Evolutionary conservation across 2,329 filamentous ascomycete species (phyloP).

Genomic region (Scytalidium sp.): DNA sequence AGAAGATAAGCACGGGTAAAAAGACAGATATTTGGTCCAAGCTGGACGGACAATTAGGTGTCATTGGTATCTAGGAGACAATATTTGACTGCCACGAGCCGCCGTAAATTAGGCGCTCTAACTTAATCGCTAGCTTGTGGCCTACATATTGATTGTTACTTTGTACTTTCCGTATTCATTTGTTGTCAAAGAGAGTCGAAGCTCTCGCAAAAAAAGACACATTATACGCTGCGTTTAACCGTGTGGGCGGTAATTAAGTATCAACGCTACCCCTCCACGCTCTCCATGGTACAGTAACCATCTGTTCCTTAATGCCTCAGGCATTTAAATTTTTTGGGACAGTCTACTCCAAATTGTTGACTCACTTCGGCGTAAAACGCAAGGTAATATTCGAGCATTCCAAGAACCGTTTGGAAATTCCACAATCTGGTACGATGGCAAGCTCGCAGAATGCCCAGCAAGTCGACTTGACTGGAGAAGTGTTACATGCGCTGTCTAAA

Average conservation of each 20-base stretch:
- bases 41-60: conserved; percentile 27
- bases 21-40: conserved; percentile 25
- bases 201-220: too few species aligned
- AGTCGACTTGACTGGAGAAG: conserved; percentile 57
- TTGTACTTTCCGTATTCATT: too few species aligned
- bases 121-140: too few species aligned
- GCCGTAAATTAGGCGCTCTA: not conserved
- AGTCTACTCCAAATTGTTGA: not conserved
- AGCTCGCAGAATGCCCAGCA: conserved; percentile 35
- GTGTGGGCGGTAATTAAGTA: too few species aligned
- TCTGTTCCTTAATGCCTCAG: not conserved
- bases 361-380: not conserved
- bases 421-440: conserved; percentile 35
- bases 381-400: not conserved
- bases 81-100: too few species aligned
- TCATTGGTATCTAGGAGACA: conserved; percentile 3
- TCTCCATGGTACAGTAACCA: too few species aligned
- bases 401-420: not conserved
- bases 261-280: too few species aligned
- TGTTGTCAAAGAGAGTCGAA: too few species aligned
- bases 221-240: too few species aligned
- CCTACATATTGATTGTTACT: too few species aligned
- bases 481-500: conserved; percentile 64
- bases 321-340: not conserved
- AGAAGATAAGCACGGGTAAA: conserved; percentile 2